Base-by-base conservation (phyloP, 306 rosid species). In the Argentina anserina region DNA sequence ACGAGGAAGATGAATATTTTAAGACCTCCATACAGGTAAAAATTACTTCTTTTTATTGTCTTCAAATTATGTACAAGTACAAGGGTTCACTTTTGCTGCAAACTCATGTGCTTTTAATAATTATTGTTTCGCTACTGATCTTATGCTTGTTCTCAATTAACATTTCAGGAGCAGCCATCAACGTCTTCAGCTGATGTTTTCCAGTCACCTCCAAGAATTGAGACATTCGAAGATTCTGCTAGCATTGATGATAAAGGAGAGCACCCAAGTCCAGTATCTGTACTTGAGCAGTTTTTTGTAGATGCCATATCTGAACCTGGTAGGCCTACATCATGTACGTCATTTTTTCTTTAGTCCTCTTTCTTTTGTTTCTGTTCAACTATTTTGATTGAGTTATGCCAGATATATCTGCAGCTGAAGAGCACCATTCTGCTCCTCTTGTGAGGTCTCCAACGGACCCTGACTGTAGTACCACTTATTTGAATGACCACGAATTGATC, bases 361-460 rank as follows among this genome's bases (percentile, higher is more conserved):
- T 15, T 26, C 25, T 18, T 37, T 45, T 39, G 58, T 55, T 55
- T 49, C 28, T 69, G 63, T 68, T 21, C 34, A 31, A 67, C 63
- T 74, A 58, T 62, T 79, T 43, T 21, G 53, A 55, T 73, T 78
- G 70, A 80, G 72, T 64, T 74, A 58, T 75, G 53, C 39, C 37
- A 68, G 45, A 23, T 69, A 37, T 31, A 75, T 73, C 70, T 78
- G 69, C 88, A 90, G 94, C 73, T 65, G 84, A 82, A 78, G 82
- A 82, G 65, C 75, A 43, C 64, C 63, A 52, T 36, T 37, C 71
- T 65, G 70, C 72, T 68, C 81, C 75, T 79, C 78, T 39, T 73
- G 29, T 40, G 39, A 79, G 67, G 47, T 64, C 71, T 69, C 76
- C 64, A 39, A 56, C 23, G 56, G 72, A 77, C 61, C 42, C 69